Percentiles rank a stretch among this genome's conserved stretches.
Conservation (phyloP, 768 basidiomycete species). For the Suillus placidus region DNA sequence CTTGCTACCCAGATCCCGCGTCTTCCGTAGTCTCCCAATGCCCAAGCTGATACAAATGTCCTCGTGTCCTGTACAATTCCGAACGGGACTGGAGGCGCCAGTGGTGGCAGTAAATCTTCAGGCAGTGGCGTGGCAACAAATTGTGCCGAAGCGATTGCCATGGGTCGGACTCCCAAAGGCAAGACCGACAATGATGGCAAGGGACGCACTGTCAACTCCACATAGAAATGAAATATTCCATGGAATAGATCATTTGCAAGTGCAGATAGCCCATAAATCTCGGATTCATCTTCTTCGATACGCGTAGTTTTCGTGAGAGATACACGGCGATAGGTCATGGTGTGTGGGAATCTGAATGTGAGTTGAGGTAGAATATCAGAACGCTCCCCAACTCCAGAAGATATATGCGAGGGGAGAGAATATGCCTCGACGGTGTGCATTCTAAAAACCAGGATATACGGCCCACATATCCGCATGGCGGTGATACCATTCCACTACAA, state of each 20-base stretch:
- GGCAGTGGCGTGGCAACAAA: neutral
- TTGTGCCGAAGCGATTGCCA: conserved; percentile 31
- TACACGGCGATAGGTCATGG: conserved; percentile 39
- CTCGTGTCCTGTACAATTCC: neutral
- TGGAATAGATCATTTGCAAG: conserved; percentile 45
- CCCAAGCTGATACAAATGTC: conserved; percentile 20
- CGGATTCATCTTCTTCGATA: conserved; percentile 35
- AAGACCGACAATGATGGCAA: conserved; percentile 42
- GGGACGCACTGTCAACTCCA: conserved; percentile 33
- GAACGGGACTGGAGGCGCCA: no score
- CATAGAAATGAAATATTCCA: conserved; percentile 53
- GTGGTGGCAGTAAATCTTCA: neutral
- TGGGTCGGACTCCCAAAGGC: conserved; percentile 46
- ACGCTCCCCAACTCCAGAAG: conserved; percentile 19
- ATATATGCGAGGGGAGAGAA: conserved; percentile 16
- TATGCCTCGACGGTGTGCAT: conserved; percentile 52
- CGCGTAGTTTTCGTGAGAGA: conserved; percentile 45
- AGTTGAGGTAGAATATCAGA: conserved; percentile 20
- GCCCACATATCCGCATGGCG: conserved; percentile 47
- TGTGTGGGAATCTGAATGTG: conserved; percentile 26
- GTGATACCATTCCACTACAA: conserved; percentile 47
- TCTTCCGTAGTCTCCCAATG: conserved; percentile 22
- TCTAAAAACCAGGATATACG: conserved; percentile 55
- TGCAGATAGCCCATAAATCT: conserved; percentile 40
- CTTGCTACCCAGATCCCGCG: conserved; percentile 31